Evolutionary conservation across 495 filamentous ascomycete genomes (phyloP).

Genomic region (Penicillium waksmanii): DNA sequence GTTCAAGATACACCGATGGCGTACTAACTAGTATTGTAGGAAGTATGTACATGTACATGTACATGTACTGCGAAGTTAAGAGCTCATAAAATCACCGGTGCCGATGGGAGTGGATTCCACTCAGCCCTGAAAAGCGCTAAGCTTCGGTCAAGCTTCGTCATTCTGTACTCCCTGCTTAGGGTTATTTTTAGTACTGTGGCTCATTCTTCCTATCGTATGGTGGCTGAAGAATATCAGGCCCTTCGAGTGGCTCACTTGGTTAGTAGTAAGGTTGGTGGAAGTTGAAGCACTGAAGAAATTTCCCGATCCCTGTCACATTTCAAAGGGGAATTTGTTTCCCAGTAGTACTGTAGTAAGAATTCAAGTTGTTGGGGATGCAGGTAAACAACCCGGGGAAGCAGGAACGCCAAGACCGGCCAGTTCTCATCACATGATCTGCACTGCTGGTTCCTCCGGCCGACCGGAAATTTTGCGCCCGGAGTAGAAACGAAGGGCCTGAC

Average conservation of each 20-base stretch:
- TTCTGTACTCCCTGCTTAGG: slow-evolving; percentile 7
- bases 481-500: neutral
- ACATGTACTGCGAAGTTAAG: too few relatives aligned
- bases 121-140: slow-evolving; percentile 17
- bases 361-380: neutral
- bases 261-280: too few relatives aligned
- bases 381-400: neutral
- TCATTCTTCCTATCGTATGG: neutral
- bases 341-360: neutral
- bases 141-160: slow-evolving; percentile 28
- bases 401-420: neutral
- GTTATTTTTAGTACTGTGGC: slow-evolving; percentile 14
- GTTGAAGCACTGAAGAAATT: too few relatives aligned
- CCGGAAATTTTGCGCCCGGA: slow-evolving; percentile 1
- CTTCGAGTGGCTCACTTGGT: neutral
- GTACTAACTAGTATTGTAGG: too few relatives aligned
- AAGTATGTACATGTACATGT: too few relatives aligned
- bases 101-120: slow-evolving; percentile 5
- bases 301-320: too few relatives aligned
- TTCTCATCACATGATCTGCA: neutral
- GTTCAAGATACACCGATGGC: too few relatives aligned
- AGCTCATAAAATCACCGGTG: neutral
- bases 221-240: neutral
- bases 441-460: neutral
- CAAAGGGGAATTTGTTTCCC: too few relatives aligned